Base-by-base conservation (phyloP, 2,329 filamentous ascomycete species). In the Fusarium zealandicum region DNA sequence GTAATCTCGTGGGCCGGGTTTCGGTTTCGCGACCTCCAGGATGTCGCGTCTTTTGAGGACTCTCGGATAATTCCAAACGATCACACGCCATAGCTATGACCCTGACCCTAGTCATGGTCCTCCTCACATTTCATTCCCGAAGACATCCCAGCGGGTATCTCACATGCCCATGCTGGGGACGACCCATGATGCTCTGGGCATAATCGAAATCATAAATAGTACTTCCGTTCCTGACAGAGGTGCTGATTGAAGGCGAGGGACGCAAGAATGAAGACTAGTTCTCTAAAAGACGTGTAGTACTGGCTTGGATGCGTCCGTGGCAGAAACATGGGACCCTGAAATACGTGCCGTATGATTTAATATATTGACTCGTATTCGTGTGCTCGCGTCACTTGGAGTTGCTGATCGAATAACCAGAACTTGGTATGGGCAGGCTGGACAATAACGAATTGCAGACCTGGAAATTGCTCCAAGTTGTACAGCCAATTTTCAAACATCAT, bases 1-100 rank as follows among this genome's bases (percentile, higher is more conserved):
- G n/a, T n/a, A 31, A 59, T 50, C 54, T 54, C 33, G 18, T 38
- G 18, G 42, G 31, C 18, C 28, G 30, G 25, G 13, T 39, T 37
- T 45, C 44, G 41, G 28, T 40, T 14, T 25, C 13, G 44, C 35
- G 27, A 18, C 32, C 32, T 16, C 27, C 35, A 43, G 9, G 42
- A 38, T 43, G 17, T 40, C 36, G 22, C 37, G 17, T 27, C 14
- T 59, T 41, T 20, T 8, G 11, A 36, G 10, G 13, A 39, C 28
- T 18, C 27, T 44, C 18, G 25, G 25, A 16, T 18, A 22, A 14
- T 18, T 17, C 40, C 30, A 27, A 42, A n/a, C n/a, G n/a, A n/a
- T n/a, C n/a, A n/a, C n/a, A n/a, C n/a, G n/a, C n/a, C n/a, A n/a
- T n/a, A n/a, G n/a, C n/a, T n/a, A n/a, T n/a, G n/a, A n/a, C n/a